phyloP scores from a whole-genome alignment of 78 protist genomes.

The Dictyostelium citrinum region DNA sequence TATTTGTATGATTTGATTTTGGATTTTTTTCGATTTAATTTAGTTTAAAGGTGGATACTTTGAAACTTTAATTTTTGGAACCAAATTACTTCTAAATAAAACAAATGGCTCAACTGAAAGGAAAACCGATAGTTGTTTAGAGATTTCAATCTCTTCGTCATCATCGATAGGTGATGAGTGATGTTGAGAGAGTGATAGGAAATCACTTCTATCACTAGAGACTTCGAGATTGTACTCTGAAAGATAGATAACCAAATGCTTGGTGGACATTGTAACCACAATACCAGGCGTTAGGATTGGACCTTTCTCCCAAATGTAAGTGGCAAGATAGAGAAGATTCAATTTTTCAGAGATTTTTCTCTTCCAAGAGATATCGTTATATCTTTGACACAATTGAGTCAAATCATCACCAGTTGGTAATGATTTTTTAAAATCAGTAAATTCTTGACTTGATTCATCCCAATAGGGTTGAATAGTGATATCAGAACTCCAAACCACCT shows the following conservation, averaged over 20 bases:
- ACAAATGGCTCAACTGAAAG: slow-evolving; percentile 71
- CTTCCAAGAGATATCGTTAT: slow-evolving; percentile 72
- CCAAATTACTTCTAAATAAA: slow-evolving; percentile 48
- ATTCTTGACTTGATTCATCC: not conserved
- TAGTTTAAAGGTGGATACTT: slow-evolving; percentile 45
- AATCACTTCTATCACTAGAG: slow-evolving; percentile 41
- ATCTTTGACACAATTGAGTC: slow-evolving; percentile 24
- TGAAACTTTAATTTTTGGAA: slow-evolving; percentile 58
- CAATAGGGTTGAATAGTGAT: slow-evolving; percentile 46
- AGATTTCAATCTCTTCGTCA: slow-evolving; percentile 36
- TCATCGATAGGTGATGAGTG: not conserved
- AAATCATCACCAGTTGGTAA: slow-evolving; percentile 40
- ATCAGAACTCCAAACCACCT: slow-evolving; percentile 38
- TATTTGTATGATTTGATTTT: too few relatives aligned
- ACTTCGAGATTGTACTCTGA: slow-evolving; percentile 54
- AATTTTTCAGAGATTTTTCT: slow-evolving; percentile 72
- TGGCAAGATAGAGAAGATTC: slow-evolving; percentile 35
- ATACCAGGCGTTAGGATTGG: slow-evolving; percentile 58
- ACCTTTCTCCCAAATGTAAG: slow-evolving; percentile 72
- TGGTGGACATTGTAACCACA: slow-evolving; percentile 51
- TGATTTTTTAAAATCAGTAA: not conserved
- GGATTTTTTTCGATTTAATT: not conserved
- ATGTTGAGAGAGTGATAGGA: slow-evolving; percentile 2
- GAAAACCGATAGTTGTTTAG: slow-evolving; percentile 48
- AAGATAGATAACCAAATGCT: slow-evolving; percentile 58